Conservation (phyloP, 805 yeast genomes). For the Ogataea corticis region DNA sequence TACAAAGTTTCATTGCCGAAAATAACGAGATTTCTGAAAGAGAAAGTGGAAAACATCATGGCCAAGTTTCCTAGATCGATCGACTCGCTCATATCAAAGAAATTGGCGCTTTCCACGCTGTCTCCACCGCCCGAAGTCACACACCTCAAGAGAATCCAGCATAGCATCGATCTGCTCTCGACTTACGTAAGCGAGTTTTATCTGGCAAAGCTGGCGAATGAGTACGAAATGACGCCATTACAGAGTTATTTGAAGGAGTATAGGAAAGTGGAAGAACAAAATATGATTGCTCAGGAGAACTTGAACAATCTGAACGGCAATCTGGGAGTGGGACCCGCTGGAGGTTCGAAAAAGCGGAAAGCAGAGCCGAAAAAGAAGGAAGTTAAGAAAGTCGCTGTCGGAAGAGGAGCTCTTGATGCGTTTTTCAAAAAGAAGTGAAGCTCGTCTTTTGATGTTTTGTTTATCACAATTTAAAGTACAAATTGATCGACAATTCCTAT, state of each 20-base stretch:
- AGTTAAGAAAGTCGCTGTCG: slow-evolving; percentile 46
- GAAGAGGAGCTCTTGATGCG: slow-evolving; percentile 69
- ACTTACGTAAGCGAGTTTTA: slow-evolving; percentile 40
- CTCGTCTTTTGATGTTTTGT: no score
- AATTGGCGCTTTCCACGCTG: slow-evolving; percentile 30
- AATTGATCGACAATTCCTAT: no score
- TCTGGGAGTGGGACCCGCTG: slow-evolving; percentile 16
- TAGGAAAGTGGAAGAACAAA: slow-evolving; percentile 23
- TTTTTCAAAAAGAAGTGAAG: slow-evolving; percentile 49
- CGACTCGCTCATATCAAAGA: slow-evolving; percentile 9
- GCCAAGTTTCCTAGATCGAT: slow-evolving; percentile 39
- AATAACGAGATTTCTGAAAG: slow-evolving; percentile 39
- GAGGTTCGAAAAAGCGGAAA: slow-evolving; percentile 22
- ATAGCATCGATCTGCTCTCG: slow-evolving; percentile 49
- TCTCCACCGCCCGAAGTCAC: slow-evolving; percentile 36
- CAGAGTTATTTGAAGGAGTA: slow-evolving; percentile 21
- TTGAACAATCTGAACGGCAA: slow-evolving; percentile 34
- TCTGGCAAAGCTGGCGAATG: slow-evolving; percentile 24
- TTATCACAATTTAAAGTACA: no score
- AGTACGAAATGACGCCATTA: slow-evolving; percentile 23
- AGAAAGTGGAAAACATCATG: slow-evolving; percentile 39
- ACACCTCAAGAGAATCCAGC: slow-evolving; percentile 37
- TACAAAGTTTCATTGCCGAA: slow-evolving; percentile 44
- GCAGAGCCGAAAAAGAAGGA: slow-evolving; percentile 33
- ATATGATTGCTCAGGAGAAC: slow-evolving; percentile 32